These are phyloP conservation scores for Saxophila tyrrhenica DNA, from an alignment of 495 filamentous ascomycete genomes.

Conservation along the genomic window DNA sequence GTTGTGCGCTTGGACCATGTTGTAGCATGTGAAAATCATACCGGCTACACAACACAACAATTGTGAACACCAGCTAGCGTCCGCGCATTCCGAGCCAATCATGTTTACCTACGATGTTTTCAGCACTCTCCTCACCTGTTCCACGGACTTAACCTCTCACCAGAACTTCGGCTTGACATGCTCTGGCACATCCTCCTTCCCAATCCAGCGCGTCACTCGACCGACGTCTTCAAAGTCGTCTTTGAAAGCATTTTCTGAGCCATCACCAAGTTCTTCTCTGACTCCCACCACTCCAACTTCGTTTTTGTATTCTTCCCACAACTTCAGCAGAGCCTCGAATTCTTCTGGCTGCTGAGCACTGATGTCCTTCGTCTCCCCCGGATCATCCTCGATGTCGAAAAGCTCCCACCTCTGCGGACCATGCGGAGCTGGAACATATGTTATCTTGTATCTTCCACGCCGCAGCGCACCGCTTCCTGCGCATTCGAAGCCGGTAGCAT, in stretches of 20 bases:
- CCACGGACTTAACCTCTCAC: no score
- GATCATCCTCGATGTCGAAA: constrained; percentile 29
- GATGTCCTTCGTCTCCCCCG: constrained; percentile 19
- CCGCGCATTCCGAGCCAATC: no score
- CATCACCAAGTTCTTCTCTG: constrained; percentile 5
- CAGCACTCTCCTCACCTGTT: no score
- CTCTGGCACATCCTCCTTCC: neutral
- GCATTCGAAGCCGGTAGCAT: constrained; percentile 33
- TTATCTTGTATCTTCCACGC: constrained; percentile 17
- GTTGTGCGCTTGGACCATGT: no score
- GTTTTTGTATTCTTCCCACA: constrained; percentile 43
- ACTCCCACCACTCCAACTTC: constrained; percentile 40
- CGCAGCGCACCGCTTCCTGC: constrained; percentile 21
- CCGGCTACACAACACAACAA: no score
- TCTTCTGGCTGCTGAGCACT: constrained; percentile 8
- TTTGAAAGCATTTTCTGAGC: neutral
- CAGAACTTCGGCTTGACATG: neutral
- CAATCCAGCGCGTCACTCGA: neutral
- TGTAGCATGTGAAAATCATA: no score
- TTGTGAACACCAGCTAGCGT: no score
- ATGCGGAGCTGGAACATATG: neutral
- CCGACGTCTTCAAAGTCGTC: neutral
- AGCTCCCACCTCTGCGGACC: constrained; percentile 33
- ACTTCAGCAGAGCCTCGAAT: constrained; percentile 26
- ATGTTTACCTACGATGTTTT: no score